Conservation (phyloP, 2,329 filamentous ascomycete genomes). For the Arthrobotrys sphaeroides region DNA sequence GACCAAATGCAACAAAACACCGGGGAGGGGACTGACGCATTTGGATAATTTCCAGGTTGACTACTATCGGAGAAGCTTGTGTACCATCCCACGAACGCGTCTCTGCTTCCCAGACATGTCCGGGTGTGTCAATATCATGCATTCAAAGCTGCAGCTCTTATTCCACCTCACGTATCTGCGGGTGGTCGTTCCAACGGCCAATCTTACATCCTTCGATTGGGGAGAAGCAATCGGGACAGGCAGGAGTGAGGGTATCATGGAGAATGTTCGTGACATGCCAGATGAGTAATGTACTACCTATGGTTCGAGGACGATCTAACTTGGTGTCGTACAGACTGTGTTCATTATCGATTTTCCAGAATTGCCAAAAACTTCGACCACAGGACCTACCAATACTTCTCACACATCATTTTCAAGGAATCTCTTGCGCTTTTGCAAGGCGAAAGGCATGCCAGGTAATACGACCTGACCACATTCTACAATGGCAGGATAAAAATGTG, state of each 20-base stretch:
- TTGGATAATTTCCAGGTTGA: constrained; percentile 59
- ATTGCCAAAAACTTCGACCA: constrained; percentile 59
- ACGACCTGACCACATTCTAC: not conserved
- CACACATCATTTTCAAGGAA: constrained; percentile 56
- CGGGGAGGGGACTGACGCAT: constrained; percentile 33
- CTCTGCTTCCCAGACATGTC: constrained; percentile 85
- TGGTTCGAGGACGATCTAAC: constrained; percentile 28
- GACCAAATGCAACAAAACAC: constrained; percentile 29
- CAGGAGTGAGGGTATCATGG: constrained; percentile 71
- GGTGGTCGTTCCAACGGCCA: constrained; percentile 86
- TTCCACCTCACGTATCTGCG: constrained; percentile 78
- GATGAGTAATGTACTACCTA: constrained; percentile 44
- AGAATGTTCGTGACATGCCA: constrained; percentile 71
- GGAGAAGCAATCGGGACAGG: constrained; percentile 69
- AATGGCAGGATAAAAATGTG: not conserved
- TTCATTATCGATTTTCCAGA: constrained; percentile 92
- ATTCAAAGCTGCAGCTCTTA: constrained; percentile 92
- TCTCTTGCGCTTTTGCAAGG: constrained; percentile 57
- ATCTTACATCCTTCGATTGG: constrained; percentile 87
- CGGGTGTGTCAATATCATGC: constrained; percentile 77
- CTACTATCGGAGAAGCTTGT: constrained; percentile 61
- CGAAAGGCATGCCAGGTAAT: constrained; percentile 54
- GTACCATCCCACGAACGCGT: constrained; percentile 67
- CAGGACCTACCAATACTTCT: constrained; percentile 32
- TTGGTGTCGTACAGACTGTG: constrained; percentile 68